Evolutionary conservation across 208 protist species (phyloP), one percentile per base, ranked within the genome.

Genomic region (Acanthamoeba triangularis): DNA sequence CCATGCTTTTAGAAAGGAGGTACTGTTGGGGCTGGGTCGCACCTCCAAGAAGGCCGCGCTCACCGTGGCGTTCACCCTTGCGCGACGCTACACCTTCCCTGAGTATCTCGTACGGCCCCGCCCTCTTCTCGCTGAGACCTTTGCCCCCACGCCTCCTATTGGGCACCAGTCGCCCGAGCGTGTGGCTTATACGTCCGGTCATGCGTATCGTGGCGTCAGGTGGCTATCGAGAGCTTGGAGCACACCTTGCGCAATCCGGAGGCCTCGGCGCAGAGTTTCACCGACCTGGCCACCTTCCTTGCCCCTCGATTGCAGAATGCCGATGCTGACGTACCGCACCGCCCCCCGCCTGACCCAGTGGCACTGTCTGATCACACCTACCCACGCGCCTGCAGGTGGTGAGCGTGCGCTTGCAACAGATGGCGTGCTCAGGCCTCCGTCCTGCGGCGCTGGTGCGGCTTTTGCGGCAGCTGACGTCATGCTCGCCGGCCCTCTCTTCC

Each of bases 261-360:
- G 41, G 25, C 28, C 2, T 33, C 30, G 11, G 72, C 14, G 8
- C 44, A 87, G 11, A 87, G 37, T 23, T 87, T 41, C 30, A 35
- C 41, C 78, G 47, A 87, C 37, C 84, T 91, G 30, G 52, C 84
- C 56, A 14, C 84, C 16, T 91, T 91, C 84, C 84, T 91, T 91
- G 84, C 37, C 30, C 72, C 72, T 25, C 72, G 72, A 25, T 47
- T 82, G 14, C 72, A 49, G 28, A 28, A 47, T 23, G 72, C 41
- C 72, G 41, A 49, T 47, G 18, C 41, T 47, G 72, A 35, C 7
- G 72, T 82, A 82, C 28, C 20, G 10, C 18, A 78, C 28, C 18
- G 14, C 41, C 33, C 25, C 69, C n/a, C n/a, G 3, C 69, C 28
- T 23, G 69, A 20, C 35, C 69, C 69, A 44, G 33, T 30, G 20